Evolutionary conservation across 257 asterid genomes (phyloP), one percentile per base, ranked within the genome.

Genomic region (Dorcoceras hygrometricum): DNA sequence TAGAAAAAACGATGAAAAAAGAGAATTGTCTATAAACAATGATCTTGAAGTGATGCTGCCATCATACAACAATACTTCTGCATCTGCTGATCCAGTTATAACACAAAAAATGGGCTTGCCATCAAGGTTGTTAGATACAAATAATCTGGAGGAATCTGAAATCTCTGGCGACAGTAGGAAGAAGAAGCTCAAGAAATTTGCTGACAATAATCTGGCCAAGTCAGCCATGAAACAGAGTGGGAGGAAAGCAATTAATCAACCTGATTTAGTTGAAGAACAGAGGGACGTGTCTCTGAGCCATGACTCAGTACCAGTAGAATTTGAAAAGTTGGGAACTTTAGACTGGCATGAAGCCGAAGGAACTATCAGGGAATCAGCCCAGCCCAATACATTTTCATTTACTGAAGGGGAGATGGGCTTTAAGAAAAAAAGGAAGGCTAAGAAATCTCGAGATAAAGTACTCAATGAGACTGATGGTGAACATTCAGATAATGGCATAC

Each of bases 161-260:
- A 59, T 60, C 57, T 26, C 69, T 27, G 27, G 27, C 54, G 60
- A 63, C 69, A 26, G 6, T 27, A 66, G 46, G 68, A 28, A 50
- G 46, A 81, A 65, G 69, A 34, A 14, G 68, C 51, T 0, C 58
- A 75, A 69, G 80, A 77, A 77, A 68, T 57, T 77, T 68, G 79
- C 73, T 28, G 65, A 63, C 60, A 32, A 59, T 64, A 62, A 54
- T 51, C 73, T 53, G 66, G 76, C 70, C 57, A 65, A 71, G 62
- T 66, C 74, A 59, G 82, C 71, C 36, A 9, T 72, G 70, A 73
- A 72, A 55, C 76, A 51, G 32, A 23, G 67, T 63, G 63, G 22
- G 23, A 65, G 75, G 46, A 39, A 57, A 62, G 76, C 64, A 63
- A 62, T 66, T 22, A 55, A 51, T 67, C 66, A 31, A 34, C 43